phyloP scores from a whole-genome alignment of 2,329 filamentous ascomycete genomes.

The Thermomyces lanuginosus region DNA sequence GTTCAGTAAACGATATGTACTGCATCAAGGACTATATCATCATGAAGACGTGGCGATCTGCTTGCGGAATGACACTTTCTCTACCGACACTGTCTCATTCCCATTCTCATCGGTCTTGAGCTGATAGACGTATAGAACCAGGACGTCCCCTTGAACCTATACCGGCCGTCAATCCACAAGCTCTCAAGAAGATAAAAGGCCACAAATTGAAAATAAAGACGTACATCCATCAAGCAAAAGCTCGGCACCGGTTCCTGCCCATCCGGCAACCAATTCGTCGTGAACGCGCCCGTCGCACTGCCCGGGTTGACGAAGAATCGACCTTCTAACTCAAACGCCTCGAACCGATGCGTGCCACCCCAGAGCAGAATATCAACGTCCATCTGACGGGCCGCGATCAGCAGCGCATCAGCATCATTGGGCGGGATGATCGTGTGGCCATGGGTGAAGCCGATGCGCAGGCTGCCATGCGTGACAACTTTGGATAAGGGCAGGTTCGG shows the following conservation, averaged over 20 bases:
- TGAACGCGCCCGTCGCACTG: conserved; percentile 50
- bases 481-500: conserved; percentile 48
- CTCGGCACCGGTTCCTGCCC: conserved; percentile 65
- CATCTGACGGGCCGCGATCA: conserved; percentile 55
- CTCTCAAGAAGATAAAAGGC: neutral
- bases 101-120: conserved; percentile 61
- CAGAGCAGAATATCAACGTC: conserved; percentile 54
- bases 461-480: conserved; percentile 51
- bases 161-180: conserved; percentile 4
- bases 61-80: conserved; percentile 77
- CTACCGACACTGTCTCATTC: conserved; percentile 62
- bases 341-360: conserved; percentile 54
- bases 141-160: conserved; percentile 86
- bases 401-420: conserved; percentile 48
- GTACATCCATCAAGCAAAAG: conserved; percentile 94
- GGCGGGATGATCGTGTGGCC: conserved; percentile 52
- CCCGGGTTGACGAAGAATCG: conserved; percentile 58
- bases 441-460: conserved; percentile 55
- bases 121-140: conserved; percentile 91
- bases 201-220: conserved; percentile 33
- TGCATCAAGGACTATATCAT: conserved; percentile 2
- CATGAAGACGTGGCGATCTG: conserved; percentile 45
- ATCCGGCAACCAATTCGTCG: conserved; percentile 41
- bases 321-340: conserved; percentile 56
- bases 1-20: neutral